Conservation (phyloP, 768 basidiomycete species). For the Suillus americanus region DNA sequence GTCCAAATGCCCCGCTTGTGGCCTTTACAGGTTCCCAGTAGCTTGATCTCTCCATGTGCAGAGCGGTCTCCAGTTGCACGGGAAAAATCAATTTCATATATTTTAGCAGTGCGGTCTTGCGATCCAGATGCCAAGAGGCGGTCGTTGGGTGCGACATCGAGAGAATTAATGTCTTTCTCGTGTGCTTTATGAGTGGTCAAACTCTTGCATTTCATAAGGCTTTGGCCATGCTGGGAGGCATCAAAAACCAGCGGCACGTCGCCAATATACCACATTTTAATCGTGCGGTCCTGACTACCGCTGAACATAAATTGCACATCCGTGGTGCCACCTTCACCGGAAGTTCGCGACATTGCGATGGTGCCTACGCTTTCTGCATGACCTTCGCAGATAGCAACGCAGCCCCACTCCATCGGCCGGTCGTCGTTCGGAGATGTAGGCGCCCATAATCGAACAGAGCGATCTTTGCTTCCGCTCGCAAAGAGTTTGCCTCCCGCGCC, state of each 20-base stretch:
- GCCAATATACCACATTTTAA: slow-evolving; percentile 98
- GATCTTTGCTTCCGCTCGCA: slow-evolving; percentile 93
- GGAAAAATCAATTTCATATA: slow-evolving; percentile 74
- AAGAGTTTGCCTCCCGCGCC: slow-evolving; percentile 68
- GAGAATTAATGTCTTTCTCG: slow-evolving; percentile 97
- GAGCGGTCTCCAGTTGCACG: slow-evolving; percentile 38
- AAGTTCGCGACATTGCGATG: slow-evolving; percentile 72
- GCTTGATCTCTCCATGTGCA: slow-evolving; percentile 67
- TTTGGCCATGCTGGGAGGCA: slow-evolving; percentile 23
- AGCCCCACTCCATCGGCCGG: slow-evolving; percentile 41
- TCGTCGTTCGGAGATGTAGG: slow-evolving; percentile 14
- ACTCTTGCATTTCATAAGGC: slow-evolving; percentile 58
- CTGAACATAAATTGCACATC: slow-evolving; percentile 76
- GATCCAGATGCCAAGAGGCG: slow-evolving; percentile 88
- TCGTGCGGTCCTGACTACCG: slow-evolving; percentile 94
- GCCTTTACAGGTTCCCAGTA: slow-evolving; percentile 88
- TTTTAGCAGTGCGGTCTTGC: slow-evolving; percentile 92
- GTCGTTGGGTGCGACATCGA: slow-evolving; percentile 92
- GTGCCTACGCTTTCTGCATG: slow-evolving; percentile 95
- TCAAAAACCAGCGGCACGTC: slow-evolving; percentile 37
- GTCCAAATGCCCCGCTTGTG: slow-evolving; percentile 97
- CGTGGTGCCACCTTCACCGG: slow-evolving; percentile 20
- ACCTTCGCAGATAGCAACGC: slow-evolving; percentile 87
- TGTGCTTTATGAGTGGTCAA: slow-evolving; percentile 88
- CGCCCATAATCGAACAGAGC: slow-evolving; percentile 84